Conservation (phyloP, 2,329 filamentous ascomycete genomes). For the Aspergillus udagawae region DNA sequence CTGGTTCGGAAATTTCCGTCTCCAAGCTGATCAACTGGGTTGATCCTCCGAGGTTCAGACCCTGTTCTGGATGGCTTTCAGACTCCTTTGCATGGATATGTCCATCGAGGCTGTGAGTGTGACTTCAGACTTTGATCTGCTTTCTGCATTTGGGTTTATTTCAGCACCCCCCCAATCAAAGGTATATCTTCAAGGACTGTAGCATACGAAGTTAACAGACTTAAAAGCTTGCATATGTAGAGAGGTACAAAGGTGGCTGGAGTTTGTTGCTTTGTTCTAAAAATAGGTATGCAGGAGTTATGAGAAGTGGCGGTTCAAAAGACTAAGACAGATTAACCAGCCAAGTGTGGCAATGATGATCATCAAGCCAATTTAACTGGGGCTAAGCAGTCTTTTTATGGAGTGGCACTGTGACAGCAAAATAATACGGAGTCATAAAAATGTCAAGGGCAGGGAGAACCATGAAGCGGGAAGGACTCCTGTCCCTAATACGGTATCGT, state of each 20-base stretch:
- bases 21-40: neutral
- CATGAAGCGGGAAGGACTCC: too few relatives aligned
- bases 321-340: neutral
- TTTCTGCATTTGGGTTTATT: neutral
- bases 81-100: neutral
- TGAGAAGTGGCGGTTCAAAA: neutral
- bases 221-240: neutral
- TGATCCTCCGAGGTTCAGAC: neutral
- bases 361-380: neutral
- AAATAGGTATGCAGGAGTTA: neutral
- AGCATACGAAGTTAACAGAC: neutral
- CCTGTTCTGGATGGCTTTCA: neutral
- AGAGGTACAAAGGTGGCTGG: neutral
- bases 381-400: neutral
- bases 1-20: neutral
- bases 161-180: neutral
- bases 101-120: neutral
- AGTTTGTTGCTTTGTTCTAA: neutral
- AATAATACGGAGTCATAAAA: neutral
- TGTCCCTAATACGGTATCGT: neutral
- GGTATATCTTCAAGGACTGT: neutral
- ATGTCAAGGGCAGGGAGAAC: neutral
- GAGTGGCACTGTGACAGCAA: neutral
- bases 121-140: neutral
- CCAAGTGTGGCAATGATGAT: slow-evolving; percentile 9